phyloP scores from a whole-genome alignment of 2,329 filamentous ascomycete genomes.

The Lasiodiplodia sp. region DNA sequence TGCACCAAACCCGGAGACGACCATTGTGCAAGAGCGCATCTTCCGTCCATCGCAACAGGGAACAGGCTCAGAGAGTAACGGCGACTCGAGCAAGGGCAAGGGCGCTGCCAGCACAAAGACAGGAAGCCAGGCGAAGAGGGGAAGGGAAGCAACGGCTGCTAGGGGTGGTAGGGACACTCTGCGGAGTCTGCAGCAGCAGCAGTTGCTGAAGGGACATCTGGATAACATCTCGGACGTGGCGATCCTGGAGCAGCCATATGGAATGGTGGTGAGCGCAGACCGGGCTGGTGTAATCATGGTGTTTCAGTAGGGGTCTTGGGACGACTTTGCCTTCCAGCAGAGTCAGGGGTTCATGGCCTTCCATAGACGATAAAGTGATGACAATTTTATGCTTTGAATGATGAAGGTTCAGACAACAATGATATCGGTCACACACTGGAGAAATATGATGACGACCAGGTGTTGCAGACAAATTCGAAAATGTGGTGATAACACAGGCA shows the following conservation, averaged over 20 bases:
- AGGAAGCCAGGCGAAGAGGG: slow-evolving; percentile 10
- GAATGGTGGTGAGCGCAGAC: slow-evolving; percentile 92
- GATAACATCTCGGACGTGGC: slow-evolving; percentile 88
- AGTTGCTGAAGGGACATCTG: slow-evolving; percentile 83
- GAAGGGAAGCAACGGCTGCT: slow-evolving; percentile 5
- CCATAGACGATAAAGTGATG: not conserved
- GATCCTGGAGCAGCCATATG: slow-evolving; percentile 87
- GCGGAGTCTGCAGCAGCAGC: slow-evolving; percentile 79
- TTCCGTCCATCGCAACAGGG: slow-evolving; percentile 17
- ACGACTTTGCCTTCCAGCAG: not conserved
- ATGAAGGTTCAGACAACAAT: not conserved
- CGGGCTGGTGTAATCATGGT: slow-evolving; percentile 89
- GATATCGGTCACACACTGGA: not conserved
- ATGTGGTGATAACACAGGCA: not conserved
- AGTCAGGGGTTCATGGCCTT: not conserved
- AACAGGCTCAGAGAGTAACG: not conserved
- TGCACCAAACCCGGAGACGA: slow-evolving; percentile 28
- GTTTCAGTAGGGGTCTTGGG: slow-evolving; percentile 59
- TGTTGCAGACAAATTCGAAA: not conserved
- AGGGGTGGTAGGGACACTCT: slow-evolving; percentile 24
- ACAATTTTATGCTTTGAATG: not conserved
- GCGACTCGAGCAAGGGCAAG: slow-evolving; percentile 10
- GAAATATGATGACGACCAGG: not conserved
- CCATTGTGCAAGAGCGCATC: slow-evolving; percentile 24
- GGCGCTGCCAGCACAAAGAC: slow-evolving; percentile 4